phyloP scores from a whole-genome alignment of 2,329 filamentous ascomycete species.

The Ophiocordyceps camponoti-saundersi region DNA sequence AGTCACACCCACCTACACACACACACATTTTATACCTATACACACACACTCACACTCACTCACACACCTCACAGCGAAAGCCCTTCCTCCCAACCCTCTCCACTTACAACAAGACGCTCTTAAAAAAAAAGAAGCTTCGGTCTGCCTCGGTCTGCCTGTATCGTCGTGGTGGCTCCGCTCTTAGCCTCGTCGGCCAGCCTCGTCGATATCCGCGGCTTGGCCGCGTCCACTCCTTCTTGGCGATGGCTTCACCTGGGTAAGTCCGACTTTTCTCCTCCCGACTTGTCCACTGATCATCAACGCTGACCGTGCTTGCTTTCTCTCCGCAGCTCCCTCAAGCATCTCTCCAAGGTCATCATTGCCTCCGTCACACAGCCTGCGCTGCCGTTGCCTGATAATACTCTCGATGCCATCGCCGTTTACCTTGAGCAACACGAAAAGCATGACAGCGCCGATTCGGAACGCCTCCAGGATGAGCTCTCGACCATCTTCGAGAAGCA shows the following conservation, averaged over 20 bases:
- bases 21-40: neutral
- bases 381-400: conserved; percentile 49
- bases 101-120: neutral
- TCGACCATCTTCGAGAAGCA: conserved; percentile 47
- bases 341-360: conserved; percentile 40
- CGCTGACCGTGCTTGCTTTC: conserved; percentile 2
- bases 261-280: neutral
- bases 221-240: neutral
- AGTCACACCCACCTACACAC: no score
- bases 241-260: conserved; percentile 2
- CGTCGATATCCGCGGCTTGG: neutral
- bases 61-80: neutral
- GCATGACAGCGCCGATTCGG: conserved; percentile 50
- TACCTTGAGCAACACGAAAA: conserved; percentile 53
- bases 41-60: neutral
- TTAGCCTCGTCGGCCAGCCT: neutral
- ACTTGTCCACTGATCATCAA: neutral
- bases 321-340: conserved; percentile 35
- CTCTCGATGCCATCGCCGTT: conserved; percentile 41
- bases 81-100: neutral
- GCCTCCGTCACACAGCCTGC: conserved; percentile 28
- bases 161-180: neutral
- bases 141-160: neutral
- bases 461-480: conserved; percentile 59
- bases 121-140: neutral